phyloP scores from a whole-genome alignment of 495 filamentous ascomycete species.

The Aspergillus bridgeri region DNA sequence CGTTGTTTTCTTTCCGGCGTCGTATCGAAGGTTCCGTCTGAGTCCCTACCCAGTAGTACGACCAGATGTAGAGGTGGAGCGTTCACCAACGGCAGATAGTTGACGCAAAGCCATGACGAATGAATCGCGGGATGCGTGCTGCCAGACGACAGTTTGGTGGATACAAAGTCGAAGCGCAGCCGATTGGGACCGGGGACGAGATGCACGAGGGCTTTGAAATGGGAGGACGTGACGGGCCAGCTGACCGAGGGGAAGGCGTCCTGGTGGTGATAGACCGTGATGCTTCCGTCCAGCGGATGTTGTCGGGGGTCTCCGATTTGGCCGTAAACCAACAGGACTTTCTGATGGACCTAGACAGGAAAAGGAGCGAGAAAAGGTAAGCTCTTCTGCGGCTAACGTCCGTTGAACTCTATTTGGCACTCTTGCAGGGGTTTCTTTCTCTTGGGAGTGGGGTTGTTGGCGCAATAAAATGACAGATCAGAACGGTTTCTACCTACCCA shows the following conservation, averaged over 20 bases:
- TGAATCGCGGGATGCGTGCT: slow-evolving; percentile 67
- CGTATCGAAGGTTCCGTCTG: slow-evolving; percentile 80
- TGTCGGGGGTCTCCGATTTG: slow-evolving; percentile 70
- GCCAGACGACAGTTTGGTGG: slow-evolving; percentile 70
- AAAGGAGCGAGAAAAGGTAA: neutral
- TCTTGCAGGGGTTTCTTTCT: slow-evolving; percentile 8
- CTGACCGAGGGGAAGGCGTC: slow-evolving; percentile 74
- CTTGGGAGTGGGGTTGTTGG: neutral
- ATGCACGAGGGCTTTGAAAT: slow-evolving; percentile 86
- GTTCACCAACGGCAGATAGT: slow-evolving; percentile 75
- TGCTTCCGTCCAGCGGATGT: slow-evolving; percentile 69
- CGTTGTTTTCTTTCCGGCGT: slow-evolving; percentile 67
- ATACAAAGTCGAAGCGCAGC: slow-evolving; percentile 79
- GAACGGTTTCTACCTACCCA: slow-evolving; percentile 56
- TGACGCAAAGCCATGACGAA: slow-evolving; percentile 72
- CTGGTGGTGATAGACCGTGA: slow-evolving; percentile 78
- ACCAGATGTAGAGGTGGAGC: slow-evolving; percentile 80
- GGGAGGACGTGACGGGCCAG: slow-evolving; percentile 83
- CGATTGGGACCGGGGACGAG: slow-evolving; percentile 84
- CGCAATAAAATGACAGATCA: neutral
- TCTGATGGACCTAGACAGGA: slow-evolving; percentile 72
- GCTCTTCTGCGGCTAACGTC: neutral
- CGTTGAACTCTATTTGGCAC: neutral
- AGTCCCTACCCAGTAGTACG: slow-evolving; percentile 81
- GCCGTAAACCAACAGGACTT: slow-evolving; percentile 76